A percentile compares a stretch with the other conserved stretches of the same genome.
Evolutionary conservation across 75 land plant genomes (phyloP).

Genomic region (Isoetes taiwanensis): DNA sequence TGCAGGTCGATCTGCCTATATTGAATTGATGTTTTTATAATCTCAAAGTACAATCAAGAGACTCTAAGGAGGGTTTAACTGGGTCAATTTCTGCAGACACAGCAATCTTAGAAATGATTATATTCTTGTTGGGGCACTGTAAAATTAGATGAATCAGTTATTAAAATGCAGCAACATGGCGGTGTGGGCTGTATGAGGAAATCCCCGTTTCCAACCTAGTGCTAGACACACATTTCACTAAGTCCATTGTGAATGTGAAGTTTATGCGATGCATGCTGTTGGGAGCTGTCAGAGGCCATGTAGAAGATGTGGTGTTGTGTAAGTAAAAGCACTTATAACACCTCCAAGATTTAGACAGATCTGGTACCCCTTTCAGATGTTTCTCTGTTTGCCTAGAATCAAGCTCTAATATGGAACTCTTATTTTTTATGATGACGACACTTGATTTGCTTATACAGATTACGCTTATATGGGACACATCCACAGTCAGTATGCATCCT

Average conservation of each 20-base stretch:
- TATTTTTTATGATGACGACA: not conserved
- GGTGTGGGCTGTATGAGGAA: too few relatives aligned
- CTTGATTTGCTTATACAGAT: slow-evolving; percentile 42
- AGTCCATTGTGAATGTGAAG: not conserved
- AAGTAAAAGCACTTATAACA: too few relatives aligned
- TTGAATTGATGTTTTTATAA: too few relatives aligned
- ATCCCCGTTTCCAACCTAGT: too few relatives aligned
- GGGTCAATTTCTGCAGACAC: not conserved
- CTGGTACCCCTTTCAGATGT: not conserved
- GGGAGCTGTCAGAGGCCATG: not conserved
- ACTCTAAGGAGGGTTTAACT: too few relatives aligned
- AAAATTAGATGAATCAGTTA: too few relatives aligned
- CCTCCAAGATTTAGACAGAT: too few relatives aligned
- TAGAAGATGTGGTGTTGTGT: too few relatives aligned
- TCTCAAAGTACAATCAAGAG: too few relatives aligned
- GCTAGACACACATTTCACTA: too few relatives aligned
- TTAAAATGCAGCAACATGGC: too few relatives aligned
- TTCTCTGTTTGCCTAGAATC: not conserved
- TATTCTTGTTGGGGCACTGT: too few relatives aligned
- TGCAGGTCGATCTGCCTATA: not conserved
- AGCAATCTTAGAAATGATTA: not conserved
- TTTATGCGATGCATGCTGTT: not conserved
- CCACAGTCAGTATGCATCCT: slow-evolving; percentile 82
- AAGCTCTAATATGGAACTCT: slow-evolving; percentile 4
- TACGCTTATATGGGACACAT: slow-evolving; percentile 68